These are phyloP conservation scores for Tylopilus intermedius DNA, from an alignment of 768 basidiomycete genomes.

Conservation along the genomic window DNA sequence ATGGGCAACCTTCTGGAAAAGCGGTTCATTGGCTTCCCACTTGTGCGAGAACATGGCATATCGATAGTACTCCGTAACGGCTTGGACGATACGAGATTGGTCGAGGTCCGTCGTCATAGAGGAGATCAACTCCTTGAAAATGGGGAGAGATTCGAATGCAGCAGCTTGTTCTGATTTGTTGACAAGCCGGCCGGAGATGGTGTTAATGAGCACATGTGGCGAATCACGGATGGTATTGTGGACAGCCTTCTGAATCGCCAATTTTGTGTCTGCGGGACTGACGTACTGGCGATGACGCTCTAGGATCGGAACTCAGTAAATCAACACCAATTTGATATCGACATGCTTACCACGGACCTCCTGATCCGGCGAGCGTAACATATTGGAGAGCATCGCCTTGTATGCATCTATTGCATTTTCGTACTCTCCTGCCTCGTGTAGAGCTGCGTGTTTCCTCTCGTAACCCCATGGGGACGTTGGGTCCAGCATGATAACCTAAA, in stretches of 20 bases:
- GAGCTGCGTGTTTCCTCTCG: no score
- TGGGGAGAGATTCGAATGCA: not conserved
- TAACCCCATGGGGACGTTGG: no score
- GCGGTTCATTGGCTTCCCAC: not conserved
- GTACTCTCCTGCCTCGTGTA: no score
- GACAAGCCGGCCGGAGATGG: not conserved
- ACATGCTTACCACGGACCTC: not conserved
- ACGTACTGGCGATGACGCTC: not conserved
- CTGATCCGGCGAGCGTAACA: not conserved
- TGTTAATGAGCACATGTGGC: not conserved
- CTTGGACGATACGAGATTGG: not conserved
- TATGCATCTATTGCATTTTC: no score
- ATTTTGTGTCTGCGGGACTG: not conserved
- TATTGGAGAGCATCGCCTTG: no score
- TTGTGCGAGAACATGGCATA: slow-evolving; percentile 1
- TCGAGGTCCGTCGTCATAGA: not conserved
- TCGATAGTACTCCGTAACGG: not conserved
- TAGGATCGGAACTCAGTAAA: not conserved
- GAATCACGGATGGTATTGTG: not conserved
- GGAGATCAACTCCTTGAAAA: not conserved
- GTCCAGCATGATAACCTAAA: no score
- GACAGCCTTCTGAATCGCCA: not conserved
- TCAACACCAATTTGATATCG: not conserved
- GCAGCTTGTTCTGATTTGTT: not conserved
- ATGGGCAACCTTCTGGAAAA: not conserved